A percentile compares a stretch with the other conserved stretches of the same genome.
Evolutionary conservation across 1,284 basidiomycete species (phyloP).

Genomic region (Marasmius tenuissimus): DNA sequence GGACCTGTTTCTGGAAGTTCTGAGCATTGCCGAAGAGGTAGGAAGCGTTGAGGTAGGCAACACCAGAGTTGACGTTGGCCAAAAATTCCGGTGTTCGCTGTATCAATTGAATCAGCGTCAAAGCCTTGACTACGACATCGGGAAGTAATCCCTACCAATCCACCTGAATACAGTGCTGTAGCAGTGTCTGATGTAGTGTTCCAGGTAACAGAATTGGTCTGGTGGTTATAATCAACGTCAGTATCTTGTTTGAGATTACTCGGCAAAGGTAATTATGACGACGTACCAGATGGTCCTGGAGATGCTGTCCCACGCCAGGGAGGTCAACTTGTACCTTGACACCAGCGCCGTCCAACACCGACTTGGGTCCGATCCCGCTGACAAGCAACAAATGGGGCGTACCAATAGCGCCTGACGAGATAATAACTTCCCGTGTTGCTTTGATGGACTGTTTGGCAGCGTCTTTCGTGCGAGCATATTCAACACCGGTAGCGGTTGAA

Average conservation of each 20-base stretch:
- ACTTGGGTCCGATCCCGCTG: slow-evolving; percentile 70
- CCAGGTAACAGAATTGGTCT: slow-evolving; percentile 52
- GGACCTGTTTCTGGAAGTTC: slow-evolving; percentile 34
- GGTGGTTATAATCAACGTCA: no score
- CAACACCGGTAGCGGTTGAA: slow-evolving; percentile 55
- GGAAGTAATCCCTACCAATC: slow-evolving; percentile 23
- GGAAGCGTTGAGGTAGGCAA: slow-evolving; percentile 63
- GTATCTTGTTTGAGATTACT: no score
- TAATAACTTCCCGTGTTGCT: slow-evolving; percentile 59
- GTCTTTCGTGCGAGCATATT: slow-evolving; percentile 38
- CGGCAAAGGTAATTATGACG: neutral
- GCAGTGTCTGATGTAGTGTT: slow-evolving; percentile 47
- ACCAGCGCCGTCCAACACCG: slow-evolving; percentile 51
- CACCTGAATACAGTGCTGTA: slow-evolving; percentile 35
- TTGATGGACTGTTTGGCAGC: slow-evolving; percentile 25
- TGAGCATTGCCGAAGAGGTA: slow-evolving; percentile 42
- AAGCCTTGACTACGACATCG: neutral
- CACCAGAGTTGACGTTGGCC: slow-evolving; percentile 68
- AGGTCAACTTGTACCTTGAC: slow-evolving; percentile 50
- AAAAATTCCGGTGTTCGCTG: slow-evolving; percentile 41
- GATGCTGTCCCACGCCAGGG: slow-evolving; percentile 75
- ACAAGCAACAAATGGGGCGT: slow-evolving; percentile 68
- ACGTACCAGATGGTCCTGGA: slow-evolving; percentile 69
- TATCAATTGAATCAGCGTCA: slow-evolving; percentile 1
- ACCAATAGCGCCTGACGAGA: slow-evolving; percentile 65